Percentiles rank a stretch among this genome's conserved stretches.
Evolutionary conservation across 2,329 filamentous ascomycete genomes (phyloP).

Genomic region (Beauveria caledonica): DNA sequence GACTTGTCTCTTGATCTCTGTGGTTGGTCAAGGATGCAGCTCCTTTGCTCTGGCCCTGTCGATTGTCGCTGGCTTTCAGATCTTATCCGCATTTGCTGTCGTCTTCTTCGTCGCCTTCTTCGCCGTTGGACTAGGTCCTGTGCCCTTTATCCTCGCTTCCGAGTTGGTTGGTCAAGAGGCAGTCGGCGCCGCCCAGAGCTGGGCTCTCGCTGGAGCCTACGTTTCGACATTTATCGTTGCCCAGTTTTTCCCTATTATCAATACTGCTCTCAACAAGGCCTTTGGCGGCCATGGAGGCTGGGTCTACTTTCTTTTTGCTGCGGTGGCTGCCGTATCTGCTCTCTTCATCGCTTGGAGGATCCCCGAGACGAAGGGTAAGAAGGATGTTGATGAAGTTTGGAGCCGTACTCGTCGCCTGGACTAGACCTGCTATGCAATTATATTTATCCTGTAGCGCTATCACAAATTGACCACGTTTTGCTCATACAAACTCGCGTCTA

Average conservation of each 20-base stretch:
- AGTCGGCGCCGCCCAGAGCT: constrained; percentile 84
- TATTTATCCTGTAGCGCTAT: not conserved
- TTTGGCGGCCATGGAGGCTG: constrained; percentile 61
- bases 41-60: constrained; percentile 72
- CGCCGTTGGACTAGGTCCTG: constrained; percentile 81
- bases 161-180: constrained; percentile 88
- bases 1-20: constrained; percentile 71
- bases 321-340: constrained; percentile 58
- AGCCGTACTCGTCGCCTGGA: constrained; percentile 52
- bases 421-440: constrained; percentile 20
- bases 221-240: constrained; percentile 85
- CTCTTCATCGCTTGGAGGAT: constrained; percentile 66
- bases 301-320: constrained; percentile 89
- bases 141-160: constrained; percentile 88
- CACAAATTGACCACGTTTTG: not conserved
- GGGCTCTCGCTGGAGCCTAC: constrained; percentile 81
- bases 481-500: constrained; percentile 28
- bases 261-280: constrained; percentile 56
- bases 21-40: constrained; percentile 73
- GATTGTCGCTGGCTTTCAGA: constrained; percentile 63
- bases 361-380: constrained; percentile 83
- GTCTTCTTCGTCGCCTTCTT: constrained; percentile 84
- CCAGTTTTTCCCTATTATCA: constrained; percentile 88
- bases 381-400: constrained; percentile 85
- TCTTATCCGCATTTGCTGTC: constrained; percentile 73